Evolutionary conservation across 2,329 filamentous ascomycete species (phyloP).

Genomic region (Pseudogymnoascus sp.): DNA sequence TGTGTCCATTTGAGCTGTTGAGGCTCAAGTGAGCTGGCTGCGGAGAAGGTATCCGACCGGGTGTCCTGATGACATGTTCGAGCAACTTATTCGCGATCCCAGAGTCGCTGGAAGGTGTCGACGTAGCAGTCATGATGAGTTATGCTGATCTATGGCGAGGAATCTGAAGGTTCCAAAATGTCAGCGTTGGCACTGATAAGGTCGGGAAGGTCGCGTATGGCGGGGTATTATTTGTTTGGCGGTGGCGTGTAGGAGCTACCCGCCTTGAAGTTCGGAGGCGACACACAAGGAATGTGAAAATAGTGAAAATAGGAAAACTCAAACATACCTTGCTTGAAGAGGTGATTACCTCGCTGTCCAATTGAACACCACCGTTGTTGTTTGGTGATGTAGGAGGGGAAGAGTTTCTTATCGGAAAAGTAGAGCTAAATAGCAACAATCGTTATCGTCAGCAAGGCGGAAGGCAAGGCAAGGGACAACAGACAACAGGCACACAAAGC

Average conservation of each 20-base stretch:
- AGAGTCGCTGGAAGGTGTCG: not conserved
- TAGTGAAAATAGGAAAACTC: not conserved
- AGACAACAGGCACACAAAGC: not conserved
- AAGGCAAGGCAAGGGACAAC: slow-evolving; percentile 1
- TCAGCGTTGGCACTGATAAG: slow-evolving; percentile 7
- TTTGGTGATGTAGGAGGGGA: slow-evolving; percentile 4
- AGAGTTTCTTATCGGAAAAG: not conserved
- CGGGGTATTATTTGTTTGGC: not conserved
- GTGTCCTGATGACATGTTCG: slow-evolving; percentile 24
- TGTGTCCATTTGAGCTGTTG: slow-evolving; percentile 41
- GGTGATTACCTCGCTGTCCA: slow-evolving; percentile 5
- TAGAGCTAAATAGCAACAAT: not conserved
- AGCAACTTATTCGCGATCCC: slow-evolving; percentile 18
- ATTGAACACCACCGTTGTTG: slow-evolving; percentile 6
- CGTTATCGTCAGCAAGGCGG: not conserved
- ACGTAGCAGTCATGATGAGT: not conserved
- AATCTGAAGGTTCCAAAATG: slow-evolving; percentile 18
- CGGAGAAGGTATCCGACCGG: slow-evolving; percentile 56
- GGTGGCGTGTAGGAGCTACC: not conserved
- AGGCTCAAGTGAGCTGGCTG: slow-evolving; percentile 81
- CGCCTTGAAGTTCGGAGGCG: not conserved
- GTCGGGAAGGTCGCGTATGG: not conserved
- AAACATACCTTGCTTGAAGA: slow-evolving; percentile 7
- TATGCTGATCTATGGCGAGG: slow-evolving; percentile 3
- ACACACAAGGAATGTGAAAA: not conserved